These are phyloP conservation scores for Clonostachys solani DNA, from an alignment of 2,329 filamentous ascomycete species.

Conservation along the genomic window DNA sequence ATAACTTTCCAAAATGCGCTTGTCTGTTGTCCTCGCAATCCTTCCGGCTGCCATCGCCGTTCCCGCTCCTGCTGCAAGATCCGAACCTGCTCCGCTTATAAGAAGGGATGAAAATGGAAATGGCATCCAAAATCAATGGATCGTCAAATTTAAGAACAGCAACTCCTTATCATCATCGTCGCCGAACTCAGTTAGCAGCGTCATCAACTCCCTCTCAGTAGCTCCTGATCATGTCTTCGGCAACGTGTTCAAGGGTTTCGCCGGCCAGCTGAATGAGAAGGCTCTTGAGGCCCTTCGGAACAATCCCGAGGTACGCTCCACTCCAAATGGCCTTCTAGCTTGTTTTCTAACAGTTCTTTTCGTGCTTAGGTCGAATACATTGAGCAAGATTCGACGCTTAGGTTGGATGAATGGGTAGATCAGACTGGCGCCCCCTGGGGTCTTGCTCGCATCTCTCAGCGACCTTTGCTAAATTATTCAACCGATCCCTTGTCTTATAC, in stretches of 20 bases:
- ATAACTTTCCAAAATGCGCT: no score
- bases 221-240: slow-evolving; percentile 9
- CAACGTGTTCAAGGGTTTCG: slow-evolving; percentile 6
- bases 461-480: slow-evolving; percentile 8
- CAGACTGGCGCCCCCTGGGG: slow-evolving; percentile 34
- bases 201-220: slow-evolving; percentile 9
- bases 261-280: slow-evolving; percentile 5
- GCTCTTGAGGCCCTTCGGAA: slow-evolving; percentile 6
- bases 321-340: not conserved
- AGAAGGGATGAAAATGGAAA: slow-evolving; percentile 5
- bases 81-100: slow-evolving; percentile 17
- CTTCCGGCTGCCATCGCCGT: slow-evolving; percentile 20
- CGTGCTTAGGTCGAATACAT: slow-evolving; percentile 23
- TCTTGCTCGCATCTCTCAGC: slow-evolving; percentile 30
- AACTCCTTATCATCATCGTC: slow-evolving; percentile 3
- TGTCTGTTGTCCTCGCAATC: slow-evolving; percentile 20
- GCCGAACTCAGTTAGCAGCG: slow-evolving; percentile 5
- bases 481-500: slow-evolving; percentile 6
- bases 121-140: slow-evolving; percentile 10
- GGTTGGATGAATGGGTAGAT: slow-evolving; percentile 44
- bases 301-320: slow-evolving; percentile 10
- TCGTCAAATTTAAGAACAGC: slow-evolving; percentile 12
- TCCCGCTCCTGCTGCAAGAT: slow-evolving; percentile 16
- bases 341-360: not conserved
- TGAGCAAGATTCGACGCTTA: slow-evolving; percentile 30